These are phyloP conservation scores for Zygoascus flipseniorum DNA, from an alignment of 805 yeast genomes.

Conservation along the genomic window DNA sequence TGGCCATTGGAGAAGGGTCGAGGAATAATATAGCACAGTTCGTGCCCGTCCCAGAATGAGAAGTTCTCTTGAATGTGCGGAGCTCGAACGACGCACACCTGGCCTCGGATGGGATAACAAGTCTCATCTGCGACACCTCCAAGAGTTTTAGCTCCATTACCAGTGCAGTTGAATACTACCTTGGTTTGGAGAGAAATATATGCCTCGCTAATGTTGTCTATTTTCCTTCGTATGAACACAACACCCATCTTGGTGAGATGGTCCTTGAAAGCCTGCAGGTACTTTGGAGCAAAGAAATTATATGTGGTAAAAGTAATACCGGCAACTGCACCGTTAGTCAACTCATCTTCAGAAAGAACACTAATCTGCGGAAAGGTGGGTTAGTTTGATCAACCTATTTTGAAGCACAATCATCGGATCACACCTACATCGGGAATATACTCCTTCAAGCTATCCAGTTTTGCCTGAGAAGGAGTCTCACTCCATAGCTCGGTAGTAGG, in stretches of 20 bases:
- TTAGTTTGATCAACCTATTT: neutral
- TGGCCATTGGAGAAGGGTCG: conserved; percentile 60
- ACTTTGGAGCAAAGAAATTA: conserved; percentile 66
- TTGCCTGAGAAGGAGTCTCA: conserved; percentile 34
- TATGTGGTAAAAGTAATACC: conserved; percentile 53
- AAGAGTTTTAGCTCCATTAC: conserved; percentile 55
- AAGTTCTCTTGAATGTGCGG: conserved; percentile 57
- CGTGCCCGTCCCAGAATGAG: conserved; percentile 32
- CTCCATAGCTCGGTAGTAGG: conserved; percentile 51
- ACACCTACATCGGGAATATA: conserved; percentile 42
- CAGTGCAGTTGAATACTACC: conserved; percentile 67
- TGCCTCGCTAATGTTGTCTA: conserved; percentile 53
- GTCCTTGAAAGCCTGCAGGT: conserved; percentile 39
- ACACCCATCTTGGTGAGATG: conserved; percentile 45
- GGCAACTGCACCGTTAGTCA: conserved; percentile 45
- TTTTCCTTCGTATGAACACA: conserved; percentile 36
- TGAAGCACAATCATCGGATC: conserved; percentile 17
- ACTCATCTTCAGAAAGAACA: conserved; percentile 30
- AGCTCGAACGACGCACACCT: conserved; percentile 63
- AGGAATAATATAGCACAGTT: conserved; percentile 64
- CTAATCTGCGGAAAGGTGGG: conserved; percentile 36
- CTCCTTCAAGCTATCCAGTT: conserved; percentile 38
- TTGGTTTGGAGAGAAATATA: conserved; percentile 26
- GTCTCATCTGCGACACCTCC: conserved; percentile 57
- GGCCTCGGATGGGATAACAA: conserved; percentile 72